phyloP scores from a whole-genome alignment of 2,329 filamentous ascomycete genomes.

The Alternaria gansuensis region DNA sequence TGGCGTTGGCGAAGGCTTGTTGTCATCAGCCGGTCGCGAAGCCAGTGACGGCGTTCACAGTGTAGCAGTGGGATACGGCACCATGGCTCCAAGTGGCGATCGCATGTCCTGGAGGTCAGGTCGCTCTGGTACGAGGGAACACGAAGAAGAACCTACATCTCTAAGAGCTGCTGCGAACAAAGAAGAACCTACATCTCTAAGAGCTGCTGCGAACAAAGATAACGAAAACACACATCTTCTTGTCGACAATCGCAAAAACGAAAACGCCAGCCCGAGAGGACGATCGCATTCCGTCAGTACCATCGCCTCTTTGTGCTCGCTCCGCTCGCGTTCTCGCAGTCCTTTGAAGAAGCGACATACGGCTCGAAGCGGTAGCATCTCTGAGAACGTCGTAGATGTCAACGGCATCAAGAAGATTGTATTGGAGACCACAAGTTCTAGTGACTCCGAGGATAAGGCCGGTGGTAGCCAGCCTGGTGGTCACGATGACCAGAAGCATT shows the following conservation, averaged over 20 bases:
- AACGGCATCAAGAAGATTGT: constrained; percentile 80
- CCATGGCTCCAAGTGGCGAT: constrained; percentile 47
- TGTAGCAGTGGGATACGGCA: constrained; percentile 59
- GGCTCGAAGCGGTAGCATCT: constrained; percentile 78
- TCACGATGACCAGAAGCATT: constrained; percentile 32
- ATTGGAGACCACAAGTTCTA: constrained; percentile 71
- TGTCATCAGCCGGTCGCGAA: constrained; percentile 64
- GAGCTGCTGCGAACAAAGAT: constrained; percentile 24
- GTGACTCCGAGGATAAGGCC: constrained; percentile 51
- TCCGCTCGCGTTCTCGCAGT: constrained; percentile 34
- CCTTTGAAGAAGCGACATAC: constrained; percentile 55
- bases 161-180: too few species aligned
- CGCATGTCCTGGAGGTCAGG: constrained; percentile 44
- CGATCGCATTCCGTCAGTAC: constrained; percentile 44
- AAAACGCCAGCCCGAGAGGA: constrained; percentile 16
- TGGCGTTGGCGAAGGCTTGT: constrained; percentile 63
- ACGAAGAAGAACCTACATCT: constrained; percentile 35
- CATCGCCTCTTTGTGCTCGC: constrained; percentile 45
- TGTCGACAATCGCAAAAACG: constrained; percentile 26
- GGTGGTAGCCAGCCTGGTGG: constrained; percentile 31
- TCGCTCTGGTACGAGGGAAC: constrained; percentile 24
- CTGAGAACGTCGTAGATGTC: constrained; percentile 78
- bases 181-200: constrained; percentile 39
- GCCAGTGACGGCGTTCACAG: constrained; percentile 73
- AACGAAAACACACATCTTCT: constrained; percentile 30